Evolutionary conservation across 768 basidiomycete species (phyloP), one percentile per base, ranked within the genome.

Genomic region (Dendrothele bispora): DNA sequence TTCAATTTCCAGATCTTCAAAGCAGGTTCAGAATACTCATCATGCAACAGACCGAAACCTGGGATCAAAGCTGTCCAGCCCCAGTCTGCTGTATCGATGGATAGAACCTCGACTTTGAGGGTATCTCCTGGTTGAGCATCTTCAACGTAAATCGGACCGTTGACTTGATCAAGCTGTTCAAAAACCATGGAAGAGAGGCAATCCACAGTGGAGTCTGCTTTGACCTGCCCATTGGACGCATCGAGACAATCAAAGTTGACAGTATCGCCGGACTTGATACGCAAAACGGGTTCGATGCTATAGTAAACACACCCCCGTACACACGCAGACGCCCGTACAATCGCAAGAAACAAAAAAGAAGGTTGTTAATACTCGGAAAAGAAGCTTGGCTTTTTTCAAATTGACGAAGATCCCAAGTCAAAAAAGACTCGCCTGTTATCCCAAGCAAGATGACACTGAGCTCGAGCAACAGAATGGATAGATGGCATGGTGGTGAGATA

Each of bases 221-320:
- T 75, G 48, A 84, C 68, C 60, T 84, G 80, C 1, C 79, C 80
- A 52, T 82, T 83, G 21, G 81, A 82, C 2, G 74, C 81, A 57
- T 84, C 81, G n/a, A 82, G 69, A 51, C 82, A 84, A 56, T 81
- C 78, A 55, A 83, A 81, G 21, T 70, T 68, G 50, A 84, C 67
- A 4, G 69, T 74, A 3, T 78, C 75, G 14, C 82, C 82, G 2
- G 82, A 83, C 36, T 71, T 50, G 39, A 84, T 58, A 12, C 58
- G 72, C 25, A 80, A 52, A 15, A 71, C 70, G 0, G 82, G 82
- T 12, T 71, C 67, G 34, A 84, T 79, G 51, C 81, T 83, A 38
- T 1, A 18, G 4, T 18, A n/a, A 38, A n/a, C n/a, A n/a, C n/a
- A n/a, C n/a, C n/a, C n/a, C n/a, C n/a, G n/a, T n/a, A n/a, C n/a